A percentile compares a stretch with the other conserved stretches of the same genome.
These are phyloP conservation scores for Aspergillus floridensis DNA, from an alignment of 2,329 filamentous ascomycete genomes.

Conservation along the genomic window DNA sequence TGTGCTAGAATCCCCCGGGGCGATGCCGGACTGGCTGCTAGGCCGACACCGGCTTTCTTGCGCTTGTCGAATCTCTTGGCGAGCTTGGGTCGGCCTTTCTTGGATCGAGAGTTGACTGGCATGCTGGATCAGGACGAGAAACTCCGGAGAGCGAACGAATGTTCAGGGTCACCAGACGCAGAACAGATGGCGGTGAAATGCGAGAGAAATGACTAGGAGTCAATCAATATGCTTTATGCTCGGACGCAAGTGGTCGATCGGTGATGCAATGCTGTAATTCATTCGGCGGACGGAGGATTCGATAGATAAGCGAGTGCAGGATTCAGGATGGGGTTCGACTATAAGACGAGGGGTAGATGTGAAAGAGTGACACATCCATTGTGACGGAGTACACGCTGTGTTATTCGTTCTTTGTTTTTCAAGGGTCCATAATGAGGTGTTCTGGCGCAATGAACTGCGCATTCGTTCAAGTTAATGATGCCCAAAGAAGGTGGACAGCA, in stretches of 20 bases:
- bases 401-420: background rate
- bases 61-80: constrained; percentile 5
- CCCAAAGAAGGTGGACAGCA: background rate
- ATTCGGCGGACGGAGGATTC: background rate
- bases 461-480: background rate
- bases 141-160: background rate
- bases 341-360: background rate
- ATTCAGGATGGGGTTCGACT: background rate
- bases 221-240: background rate
- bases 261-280: background rate
- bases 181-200: background rate
- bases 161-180: background rate
- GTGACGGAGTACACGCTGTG: background rate
- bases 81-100: constrained; percentile 5
- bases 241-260: background rate
- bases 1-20: constrained; percentile 15
- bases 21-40: constrained; percentile 11
- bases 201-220: background rate
- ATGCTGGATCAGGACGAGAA: background rate
- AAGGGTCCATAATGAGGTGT: background rate
- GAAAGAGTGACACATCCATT: background rate
- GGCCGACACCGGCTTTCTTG: constrained; percentile 12
- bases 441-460: background rate
- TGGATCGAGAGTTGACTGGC: background rate
- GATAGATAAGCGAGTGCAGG: background rate